Conservation (phyloP, 306 rosid genomes). For the Styphnolobium japonicum region DNA sequence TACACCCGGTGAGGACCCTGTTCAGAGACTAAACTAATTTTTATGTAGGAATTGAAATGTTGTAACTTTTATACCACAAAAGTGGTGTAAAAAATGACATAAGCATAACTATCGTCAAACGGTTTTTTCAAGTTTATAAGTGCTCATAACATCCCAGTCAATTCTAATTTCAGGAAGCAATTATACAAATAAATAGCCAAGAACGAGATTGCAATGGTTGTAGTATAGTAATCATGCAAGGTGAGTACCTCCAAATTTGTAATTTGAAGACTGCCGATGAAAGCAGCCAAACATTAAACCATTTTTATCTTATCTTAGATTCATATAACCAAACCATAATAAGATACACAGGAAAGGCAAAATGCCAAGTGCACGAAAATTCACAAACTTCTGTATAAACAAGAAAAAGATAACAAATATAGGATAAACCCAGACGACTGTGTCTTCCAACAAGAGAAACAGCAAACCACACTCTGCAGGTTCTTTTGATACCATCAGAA, state of each 20-base stretch:
- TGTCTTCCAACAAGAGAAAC: constrained; percentile 29
- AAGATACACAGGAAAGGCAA: constrained; percentile 21
- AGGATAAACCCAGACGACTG: constrained; percentile 26
- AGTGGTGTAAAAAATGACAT: too few species aligned
- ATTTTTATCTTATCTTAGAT: constrained; percentile 19
- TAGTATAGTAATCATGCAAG: not conserved
- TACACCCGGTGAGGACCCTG: too few species aligned
- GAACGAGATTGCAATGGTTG: not conserved
- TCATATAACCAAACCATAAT: constrained; percentile 20
- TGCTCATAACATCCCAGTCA: not conserved
- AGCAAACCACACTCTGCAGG: constrained; percentile 32
- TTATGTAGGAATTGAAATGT: too few species aligned
- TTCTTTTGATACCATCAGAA: constrained; percentile 32
- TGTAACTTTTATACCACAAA: too few species aligned
- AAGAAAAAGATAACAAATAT: constrained; percentile 27
- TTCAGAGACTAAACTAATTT: too few species aligned
- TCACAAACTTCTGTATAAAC: constrained; percentile 13
- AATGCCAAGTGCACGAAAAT: constrained; percentile 26
- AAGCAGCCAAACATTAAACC: constrained; percentile 1
- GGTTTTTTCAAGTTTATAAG: not conserved
- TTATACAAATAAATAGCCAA: not conserved
- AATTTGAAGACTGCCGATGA: not conserved
- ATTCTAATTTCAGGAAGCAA: not conserved
- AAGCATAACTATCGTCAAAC: too few species aligned
- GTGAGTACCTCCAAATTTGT: not conserved